These are phyloP conservation scores for Entomortierella chlamydospora DNA, from an alignment of 192 early-diverging fungal species.

Conservation along the genomic window DNA sequence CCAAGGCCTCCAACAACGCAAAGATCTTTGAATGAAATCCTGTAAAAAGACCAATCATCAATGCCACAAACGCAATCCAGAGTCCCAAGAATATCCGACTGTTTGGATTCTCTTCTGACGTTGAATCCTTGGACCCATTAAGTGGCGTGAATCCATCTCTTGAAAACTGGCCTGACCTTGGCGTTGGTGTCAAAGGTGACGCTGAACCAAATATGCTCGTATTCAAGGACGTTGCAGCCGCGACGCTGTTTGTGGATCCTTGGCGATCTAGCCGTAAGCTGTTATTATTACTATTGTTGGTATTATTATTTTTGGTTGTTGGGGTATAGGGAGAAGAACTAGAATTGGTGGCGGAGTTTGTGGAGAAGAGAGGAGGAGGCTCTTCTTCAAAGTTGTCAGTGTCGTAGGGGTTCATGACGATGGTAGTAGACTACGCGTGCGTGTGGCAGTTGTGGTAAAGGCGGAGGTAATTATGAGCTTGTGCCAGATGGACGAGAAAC, in stretches of 20 bases:
- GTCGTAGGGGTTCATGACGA: no score
- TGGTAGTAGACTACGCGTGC: no score
- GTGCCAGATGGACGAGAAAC: no score
- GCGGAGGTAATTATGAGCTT: no score
- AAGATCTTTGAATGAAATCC: conserved; percentile 56
- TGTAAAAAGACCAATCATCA: conserved; percentile 44
- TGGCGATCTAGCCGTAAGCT: conserved; percentile 13
- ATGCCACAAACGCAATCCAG: conserved; percentile 37
- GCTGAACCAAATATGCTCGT: neutral
- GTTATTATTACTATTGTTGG: no score
- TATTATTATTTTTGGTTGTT: neutral
- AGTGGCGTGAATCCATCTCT: neutral
- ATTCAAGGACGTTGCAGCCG: neutral
- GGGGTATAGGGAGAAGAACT: conserved; percentile 1
- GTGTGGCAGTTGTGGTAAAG: no score
- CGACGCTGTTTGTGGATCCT: neutral
- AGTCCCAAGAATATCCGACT: conserved; percentile 41
- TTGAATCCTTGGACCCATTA: neutral
- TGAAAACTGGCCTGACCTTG: conserved; percentile 22
- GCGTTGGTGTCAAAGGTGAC: neutral
- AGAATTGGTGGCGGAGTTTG: neutral
- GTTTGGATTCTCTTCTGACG: conserved; percentile 10
- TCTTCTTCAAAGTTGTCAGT: neutral
- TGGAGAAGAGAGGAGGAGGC: neutral
- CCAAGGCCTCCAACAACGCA: conserved; percentile 49